Evolutionary conservation across 441 rosid genomes (phyloP).

Genomic region (Rhodomyrtus psidioides): DNA sequence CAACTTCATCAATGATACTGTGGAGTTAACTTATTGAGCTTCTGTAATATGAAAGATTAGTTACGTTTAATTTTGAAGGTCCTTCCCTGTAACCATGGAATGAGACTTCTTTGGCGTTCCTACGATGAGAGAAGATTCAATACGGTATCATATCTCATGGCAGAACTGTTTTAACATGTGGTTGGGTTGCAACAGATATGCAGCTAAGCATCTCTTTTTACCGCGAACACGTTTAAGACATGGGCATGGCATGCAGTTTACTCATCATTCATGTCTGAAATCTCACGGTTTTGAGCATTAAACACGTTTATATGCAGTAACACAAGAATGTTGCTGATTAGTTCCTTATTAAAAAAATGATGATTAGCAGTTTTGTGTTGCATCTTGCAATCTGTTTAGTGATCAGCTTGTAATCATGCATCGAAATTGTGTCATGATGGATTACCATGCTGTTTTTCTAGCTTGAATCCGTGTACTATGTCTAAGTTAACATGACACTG

Average conservation of each 20-base stretch:
- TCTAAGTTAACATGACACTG: not conserved
- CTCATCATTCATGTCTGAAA: not conserved
- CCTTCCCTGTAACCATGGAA: not conserved
- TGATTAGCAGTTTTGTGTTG: not conserved
- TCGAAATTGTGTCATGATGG: not conserved
- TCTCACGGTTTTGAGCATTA: not conserved
- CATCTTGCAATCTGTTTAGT: not conserved
- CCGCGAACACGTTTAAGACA: not conserved
- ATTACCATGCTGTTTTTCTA: not conserved
- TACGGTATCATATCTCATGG: not conserved
- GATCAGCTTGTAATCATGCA: not conserved
- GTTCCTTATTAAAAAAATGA: not conserved
- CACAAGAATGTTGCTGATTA: not conserved
- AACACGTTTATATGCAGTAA: not conserved
- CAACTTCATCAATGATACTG: not conserved
- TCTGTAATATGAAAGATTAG: not conserved
- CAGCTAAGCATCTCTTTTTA: not conserved
- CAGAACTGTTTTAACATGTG: not conserved
- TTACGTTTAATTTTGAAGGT: not conserved
- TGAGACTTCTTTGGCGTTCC: not conserved
- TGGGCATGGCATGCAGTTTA: not conserved
- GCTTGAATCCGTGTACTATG: not conserved
- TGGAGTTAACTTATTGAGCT: not conserved
- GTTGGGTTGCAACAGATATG: not conserved
- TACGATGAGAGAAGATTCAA: not conserved